Conservation (phyloP, 2,329 filamentous ascomycete genomes). For the Colletotrichum higginsianum region DNA sequence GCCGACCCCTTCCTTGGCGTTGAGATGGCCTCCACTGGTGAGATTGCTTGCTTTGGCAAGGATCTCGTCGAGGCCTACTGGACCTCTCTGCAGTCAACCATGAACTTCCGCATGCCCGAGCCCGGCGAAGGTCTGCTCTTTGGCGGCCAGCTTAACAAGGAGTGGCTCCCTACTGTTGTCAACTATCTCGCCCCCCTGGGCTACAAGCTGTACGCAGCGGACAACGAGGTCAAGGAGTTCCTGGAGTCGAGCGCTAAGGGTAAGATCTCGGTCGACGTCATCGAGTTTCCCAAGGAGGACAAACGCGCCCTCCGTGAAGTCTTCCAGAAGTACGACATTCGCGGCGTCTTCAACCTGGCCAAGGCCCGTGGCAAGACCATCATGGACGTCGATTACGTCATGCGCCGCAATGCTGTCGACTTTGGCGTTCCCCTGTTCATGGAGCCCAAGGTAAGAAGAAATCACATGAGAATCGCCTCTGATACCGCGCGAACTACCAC, state of each 20-base stretch:
- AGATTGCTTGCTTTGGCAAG: conserved; percentile 99
- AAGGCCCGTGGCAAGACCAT: conserved; percentile 86
- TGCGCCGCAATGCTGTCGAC: conserved; percentile 98
- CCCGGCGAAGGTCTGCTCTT: conserved; percentile 96
- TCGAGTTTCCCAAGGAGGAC: conserved; percentile 96
- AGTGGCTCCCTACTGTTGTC: conserved; percentile 83
- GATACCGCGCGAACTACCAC: conserved; percentile 38
- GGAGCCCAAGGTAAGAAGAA: conserved; percentile 85
- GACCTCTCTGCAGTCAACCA: conserved; percentile 94
- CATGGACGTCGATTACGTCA: conserved; percentile 96
- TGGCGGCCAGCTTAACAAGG: conserved; percentile 83
- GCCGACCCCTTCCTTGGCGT: conserved; percentile 98
- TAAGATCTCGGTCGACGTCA: conserved; percentile 83
- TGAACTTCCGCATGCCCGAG: conserved; percentile 99
- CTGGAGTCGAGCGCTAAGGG: conserved; percentile 81
- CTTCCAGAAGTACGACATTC: conserved; percentile 97
- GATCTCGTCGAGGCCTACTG: conserved; percentile 97
- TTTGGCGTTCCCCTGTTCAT: conserved; percentile 98
- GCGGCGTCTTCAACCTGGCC: conserved; percentile 95
- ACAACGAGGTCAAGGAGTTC: conserved; percentile 84
- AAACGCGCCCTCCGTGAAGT: conserved; percentile 95
- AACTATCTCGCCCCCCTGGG: conserved; percentile 90
- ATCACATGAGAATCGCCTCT: not conserved
- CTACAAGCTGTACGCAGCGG: conserved; percentile 94
- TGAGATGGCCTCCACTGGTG: conserved; percentile 96